Evolutionary conservation across 75 land plant species (phyloP), one percentile per base, ranked within the genome.

Genomic region (Cupressus sempervirens): DNA sequence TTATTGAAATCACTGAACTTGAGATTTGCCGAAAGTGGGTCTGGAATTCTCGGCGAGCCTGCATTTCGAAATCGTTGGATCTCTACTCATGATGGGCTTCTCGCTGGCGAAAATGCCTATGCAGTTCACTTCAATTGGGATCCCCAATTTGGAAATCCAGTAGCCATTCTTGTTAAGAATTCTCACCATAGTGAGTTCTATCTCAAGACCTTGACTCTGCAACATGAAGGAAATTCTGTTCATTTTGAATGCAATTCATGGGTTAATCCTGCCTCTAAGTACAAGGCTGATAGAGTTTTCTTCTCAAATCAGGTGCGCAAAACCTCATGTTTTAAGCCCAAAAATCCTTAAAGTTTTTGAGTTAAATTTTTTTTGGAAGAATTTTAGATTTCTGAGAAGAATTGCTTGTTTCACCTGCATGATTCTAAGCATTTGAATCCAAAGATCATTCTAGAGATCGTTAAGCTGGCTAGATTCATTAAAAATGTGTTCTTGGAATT

Each of bases 291-390:
- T 32, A 62, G 89, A 26, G 48, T 88, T 30, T 83, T 88, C n/a
- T 88, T 88, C 89, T 48, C 50, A 43, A 88, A 88, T 35, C 54
- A 82, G 89, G 89, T 88, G 32, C 70, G 35, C 90, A 30, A n/a
- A 62, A 5, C n/a, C 23, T 62, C n/a, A 62, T 11, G 0, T 62
- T 62, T 62, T 20, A 48, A 48, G 53, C 12, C 12, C 12, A 12
- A 0, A 12, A 0, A 11, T 15, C 15, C 4, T 5, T n/a, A n/a
- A 5, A 56, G 20, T 20, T 56, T 56, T 56, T 20, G 23, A 56
- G 62, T 18, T 56, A 20, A 23, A 16, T 48, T 48, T 48, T n/a
- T n/a, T 12, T 48, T 1, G 2, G 40, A 38, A 38, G 40, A 38
- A 38, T 38, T 38, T 15, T 15, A 16, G 58, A 20, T 50, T 50